Evolutionary conservation across 2,329 filamentous ascomycete species (phyloP), one percentile per base, ranked within the genome.

Genomic region (Trichoderma koningiopsis): DNA sequence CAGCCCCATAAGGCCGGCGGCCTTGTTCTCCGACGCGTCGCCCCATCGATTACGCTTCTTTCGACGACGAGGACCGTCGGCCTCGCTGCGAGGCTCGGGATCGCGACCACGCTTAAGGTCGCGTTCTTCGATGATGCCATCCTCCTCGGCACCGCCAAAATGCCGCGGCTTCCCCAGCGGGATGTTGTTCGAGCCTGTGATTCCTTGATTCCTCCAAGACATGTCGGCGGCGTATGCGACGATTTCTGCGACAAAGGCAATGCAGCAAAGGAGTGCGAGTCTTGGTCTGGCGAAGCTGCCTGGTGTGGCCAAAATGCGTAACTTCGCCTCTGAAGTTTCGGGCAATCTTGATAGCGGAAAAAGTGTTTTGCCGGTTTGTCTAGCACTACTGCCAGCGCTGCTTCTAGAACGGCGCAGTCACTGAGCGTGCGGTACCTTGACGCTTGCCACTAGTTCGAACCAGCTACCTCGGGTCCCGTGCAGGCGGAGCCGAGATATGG

Each of bases 1-100:
- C 74, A 99, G 87, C 69, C 96, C 96, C 94, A 99, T 98, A 72
- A 99, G 87, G 73, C 96, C 96, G 69, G 96, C 96, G 70, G 96
- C 96, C 86, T 99, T 99, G 84, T 99, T 99, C 83, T 99, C 96
- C 68, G 93, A 91, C 71, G 93, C 93, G 82, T 98, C 95, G 74
- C 96, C 96, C 96, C 96, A 99, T 79, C 96, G 91, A 81, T 99
- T 99, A 80, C 95, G 92, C 91, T 97, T 98, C 90, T 97, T 97
- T 81, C 96, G 93, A 76, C 92, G 92, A 79, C 92, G 92, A 72
- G 91, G 88, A 70, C 93, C 95, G 82, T 97, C 94, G 62, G 81
- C 79, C 70, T 87, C 86, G 72, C 84, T 81, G 74, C 93, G 87
- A 80, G 91, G 90, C 76, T 93, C 89, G 70, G 95, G 95, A 81